Evolutionary conservation across 306 rosid species (phyloP), one percentile per base, ranked within the genome.

Genomic region (Cucumis cinereus): DNA sequence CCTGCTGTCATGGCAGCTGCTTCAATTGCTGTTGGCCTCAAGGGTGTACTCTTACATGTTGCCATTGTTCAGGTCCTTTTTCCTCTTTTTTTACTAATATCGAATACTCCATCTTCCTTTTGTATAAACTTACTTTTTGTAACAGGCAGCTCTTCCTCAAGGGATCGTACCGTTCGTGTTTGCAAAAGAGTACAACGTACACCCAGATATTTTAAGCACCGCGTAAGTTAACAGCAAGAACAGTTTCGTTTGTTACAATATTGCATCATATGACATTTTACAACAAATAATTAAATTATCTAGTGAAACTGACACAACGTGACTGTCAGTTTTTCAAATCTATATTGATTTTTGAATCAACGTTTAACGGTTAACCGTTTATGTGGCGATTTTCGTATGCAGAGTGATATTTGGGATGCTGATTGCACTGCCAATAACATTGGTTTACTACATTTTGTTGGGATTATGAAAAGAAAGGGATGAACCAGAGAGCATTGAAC

Each of bases 1-100:
- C 97, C 97, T 81, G 93, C 96, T 83, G 96, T 90, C 50, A 92
- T 90, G 97, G 97, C 97, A 79, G 93, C 87, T 80, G 89, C 97
- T 86, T 92, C 97, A 83, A 82, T 92, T 86, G 91, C 81, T 86
- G 93, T 92, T 90, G 97, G 97, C 45, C 90, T 92, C 59, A 87
- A 35, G 68, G 97, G 97, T 24, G 88, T 79, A 77, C 93, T 92
- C 81, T 81, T 92, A 61, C 96, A 89, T 58, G 90, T 92, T 81
- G 98, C 98, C 72, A 92, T 92, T 82, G 98, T 92, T 79, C 96
- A 92, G 68, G 68, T 60, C 20, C 28, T 0, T 28, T 30, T 89
- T 93, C 89, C 83, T 40, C 53, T 3, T 61, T 68, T 69, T 69
- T 71, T 30, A 11, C 28, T 1, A 41, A 43, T 47, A 60, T 79